These are phyloP conservation scores for Wickerhamiella qilinensis DNA, from an alignment of 805 yeast species.

Conservation along the genomic window DNA sequence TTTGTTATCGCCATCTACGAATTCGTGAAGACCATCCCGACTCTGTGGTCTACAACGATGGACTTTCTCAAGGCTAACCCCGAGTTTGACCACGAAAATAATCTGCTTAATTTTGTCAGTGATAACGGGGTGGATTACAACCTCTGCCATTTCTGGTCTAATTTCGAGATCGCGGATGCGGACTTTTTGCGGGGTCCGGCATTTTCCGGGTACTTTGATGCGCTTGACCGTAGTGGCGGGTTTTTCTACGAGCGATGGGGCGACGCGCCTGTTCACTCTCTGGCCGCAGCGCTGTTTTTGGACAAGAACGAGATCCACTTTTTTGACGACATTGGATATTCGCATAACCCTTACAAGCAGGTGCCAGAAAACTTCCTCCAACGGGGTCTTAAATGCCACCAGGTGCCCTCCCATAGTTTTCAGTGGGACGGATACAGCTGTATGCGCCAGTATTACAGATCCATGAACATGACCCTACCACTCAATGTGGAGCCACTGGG, in stretches of 20 bases:
- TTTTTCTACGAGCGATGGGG: constrained; percentile 91
- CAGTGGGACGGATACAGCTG: constrained; percentile 24
- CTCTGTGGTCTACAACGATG: constrained; percentile 39
- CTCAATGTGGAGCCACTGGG: neutral
- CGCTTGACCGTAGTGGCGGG: constrained; percentile 66
- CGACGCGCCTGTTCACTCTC: constrained; percentile 83
- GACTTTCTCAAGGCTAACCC: constrained; percentile 31
- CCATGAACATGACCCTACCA: neutral
- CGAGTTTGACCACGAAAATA: constrained; percentile 37
- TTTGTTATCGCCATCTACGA: constrained; percentile 51
- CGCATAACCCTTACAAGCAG: constrained; percentile 61
- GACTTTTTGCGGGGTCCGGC: constrained; percentile 61
- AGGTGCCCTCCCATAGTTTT: constrained; percentile 20
- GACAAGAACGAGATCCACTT: constrained; percentile 55
- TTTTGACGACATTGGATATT: constrained; percentile 75
- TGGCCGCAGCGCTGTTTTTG: constrained; percentile 66
- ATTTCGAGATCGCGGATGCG: constrained; percentile 65
- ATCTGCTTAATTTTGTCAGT: constrained; percentile 44
- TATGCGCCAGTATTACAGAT: constrained; percentile 16
- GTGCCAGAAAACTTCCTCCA: constrained; percentile 48
- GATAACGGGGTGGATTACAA: constrained; percentile 57
- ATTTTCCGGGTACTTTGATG: constrained; percentile 50
- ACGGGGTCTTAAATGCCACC: constrained; percentile 40
- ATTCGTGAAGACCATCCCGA: constrained; percentile 40
- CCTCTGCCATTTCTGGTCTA: constrained; percentile 83